Evolutionary conservation across 2,329 filamentous ascomycete species (phyloP), one percentile per base, ranked within the genome.

Genomic region (Cytospora piceae): DNA sequence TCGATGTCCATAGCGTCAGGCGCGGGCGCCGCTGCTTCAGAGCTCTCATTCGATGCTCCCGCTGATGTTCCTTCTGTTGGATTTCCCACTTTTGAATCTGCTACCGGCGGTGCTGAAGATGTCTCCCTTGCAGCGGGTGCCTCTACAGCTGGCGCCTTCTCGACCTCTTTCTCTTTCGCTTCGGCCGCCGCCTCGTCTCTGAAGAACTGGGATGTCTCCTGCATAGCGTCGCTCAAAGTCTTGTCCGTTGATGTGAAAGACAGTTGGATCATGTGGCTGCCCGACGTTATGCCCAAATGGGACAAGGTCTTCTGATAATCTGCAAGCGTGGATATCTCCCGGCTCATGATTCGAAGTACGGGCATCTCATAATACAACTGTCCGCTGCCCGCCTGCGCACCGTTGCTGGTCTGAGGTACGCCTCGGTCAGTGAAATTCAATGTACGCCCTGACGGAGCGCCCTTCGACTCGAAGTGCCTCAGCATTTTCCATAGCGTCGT

Each of bases 271-370:
- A 97, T 79, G 5, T 92, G 89, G 73, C 86, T 94, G 7, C 95
- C 94, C 57, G 87, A 90, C 74, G 94, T 96, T 72, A 96, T 90
- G 0, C 95, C 95, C 22, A 98, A 80, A 75, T 97, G 92, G 6
- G 88, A 89, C 55, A 99, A 78, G 0, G 92, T 94, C 82, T 96
- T 96, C 76, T 97, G 93, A 65, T 98, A 84, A 72, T 96, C 94
- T 22, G 82, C 82, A 72, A 98, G 92, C 0, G 86, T 88, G 3
- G 89, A 85, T 20, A 97, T 78, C 71, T 94, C 92, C 72, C 92
- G 85, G 12, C 90, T 92, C 84, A 96, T 90, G 69, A 97, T 86
- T 69, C 94, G 90, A 63, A 98, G 78, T 20, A 93, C 88, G 0
- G 95, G 95, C 69, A 88, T 90, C 78, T 98, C 92, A 73, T 97